Conservation (phyloP, 345 rosid genomes). For the Passiflora organensis region DNA sequence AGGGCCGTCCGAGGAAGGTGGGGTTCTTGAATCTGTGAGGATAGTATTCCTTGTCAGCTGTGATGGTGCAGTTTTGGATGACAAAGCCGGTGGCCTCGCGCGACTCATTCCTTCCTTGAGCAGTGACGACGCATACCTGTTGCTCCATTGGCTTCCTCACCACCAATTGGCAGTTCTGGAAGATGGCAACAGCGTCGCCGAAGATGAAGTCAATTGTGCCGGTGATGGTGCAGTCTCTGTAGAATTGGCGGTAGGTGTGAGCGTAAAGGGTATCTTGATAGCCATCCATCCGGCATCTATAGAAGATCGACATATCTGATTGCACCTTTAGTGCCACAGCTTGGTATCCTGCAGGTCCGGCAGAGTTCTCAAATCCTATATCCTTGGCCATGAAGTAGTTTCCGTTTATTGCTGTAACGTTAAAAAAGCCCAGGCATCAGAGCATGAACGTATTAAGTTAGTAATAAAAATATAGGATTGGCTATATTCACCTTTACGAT, state of each 20-base stretch:
- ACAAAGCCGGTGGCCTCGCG: constrained; percentile 47
- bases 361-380: constrained; percentile 26
- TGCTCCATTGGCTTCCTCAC: constrained; percentile 39
- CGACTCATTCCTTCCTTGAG: constrained; percentile 51
- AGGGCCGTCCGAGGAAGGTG: constrained; percentile 74
- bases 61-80: constrained; percentile 56
- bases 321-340: constrained; percentile 17
- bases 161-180: constrained; percentile 61
- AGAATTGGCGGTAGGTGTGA: constrained; percentile 28
- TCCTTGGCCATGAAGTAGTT: constrained; percentile 24
- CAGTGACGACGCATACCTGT: constrained; percentile 56
- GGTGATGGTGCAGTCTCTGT: constrained; percentile 19
- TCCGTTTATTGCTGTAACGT: constrained; percentile 12
- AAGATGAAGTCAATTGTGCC: constrained; percentile 49
- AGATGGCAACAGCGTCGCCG: constrained; percentile 45
- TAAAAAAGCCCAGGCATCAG: not conserved
- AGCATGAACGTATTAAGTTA: no score
- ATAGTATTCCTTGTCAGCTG: constrained; percentile 33
- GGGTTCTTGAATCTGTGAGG: constrained; percentile 31
- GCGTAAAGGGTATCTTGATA: constrained; percentile 23
- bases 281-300: constrained; percentile 20
- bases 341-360: constrained; percentile 19
- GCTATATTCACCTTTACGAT: not conserved
- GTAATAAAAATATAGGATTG: not conserved
- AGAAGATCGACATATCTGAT: constrained; percentile 17